Conservation (phyloP, 2,329 filamentous ascomycete species). For the Aspergillus novofumigatus region DNA sequence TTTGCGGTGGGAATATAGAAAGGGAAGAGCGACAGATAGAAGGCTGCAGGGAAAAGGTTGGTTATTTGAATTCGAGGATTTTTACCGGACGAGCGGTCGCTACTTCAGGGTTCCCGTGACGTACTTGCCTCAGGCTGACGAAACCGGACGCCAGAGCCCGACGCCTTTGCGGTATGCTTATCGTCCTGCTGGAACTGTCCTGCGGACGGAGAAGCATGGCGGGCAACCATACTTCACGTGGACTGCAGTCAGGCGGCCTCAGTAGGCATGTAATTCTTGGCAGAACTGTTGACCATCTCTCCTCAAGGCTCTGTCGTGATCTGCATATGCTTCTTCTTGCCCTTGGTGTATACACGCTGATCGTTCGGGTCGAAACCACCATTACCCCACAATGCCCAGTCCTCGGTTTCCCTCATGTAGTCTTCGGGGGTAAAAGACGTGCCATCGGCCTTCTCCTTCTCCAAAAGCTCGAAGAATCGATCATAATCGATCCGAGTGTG, state of each 20-base stretch:
- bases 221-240: not conserved
- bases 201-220: not conserved
- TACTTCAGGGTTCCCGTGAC: no score
- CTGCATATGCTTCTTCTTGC: conserved; percentile 45
- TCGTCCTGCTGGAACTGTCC: not conserved
- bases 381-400: conserved; percentile 93
- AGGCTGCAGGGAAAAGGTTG: not conserved
- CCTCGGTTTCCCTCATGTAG: conserved; percentile 83
- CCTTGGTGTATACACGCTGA: conserved; percentile 81
- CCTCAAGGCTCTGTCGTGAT: not conserved
- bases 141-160: not conserved
- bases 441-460: conserved; percentile 54
- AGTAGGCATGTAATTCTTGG: not conserved
- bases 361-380: conserved; percentile 93
- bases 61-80: not conserved
- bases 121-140: not conserved
- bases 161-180: not conserved
- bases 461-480: conserved; percentile 78
- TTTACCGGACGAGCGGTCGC: no score
- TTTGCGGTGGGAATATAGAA: not conserved
- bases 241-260: not conserved
- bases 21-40: not conserved
- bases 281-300: not conserved
- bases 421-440: conserved; percentile 80
- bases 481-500: conserved; percentile 89